Evolutionary conservation across 257 asterid genomes (phyloP), one percentile per base, ranked within the genome.

Genomic region (Leonotis leonurus): DNA sequence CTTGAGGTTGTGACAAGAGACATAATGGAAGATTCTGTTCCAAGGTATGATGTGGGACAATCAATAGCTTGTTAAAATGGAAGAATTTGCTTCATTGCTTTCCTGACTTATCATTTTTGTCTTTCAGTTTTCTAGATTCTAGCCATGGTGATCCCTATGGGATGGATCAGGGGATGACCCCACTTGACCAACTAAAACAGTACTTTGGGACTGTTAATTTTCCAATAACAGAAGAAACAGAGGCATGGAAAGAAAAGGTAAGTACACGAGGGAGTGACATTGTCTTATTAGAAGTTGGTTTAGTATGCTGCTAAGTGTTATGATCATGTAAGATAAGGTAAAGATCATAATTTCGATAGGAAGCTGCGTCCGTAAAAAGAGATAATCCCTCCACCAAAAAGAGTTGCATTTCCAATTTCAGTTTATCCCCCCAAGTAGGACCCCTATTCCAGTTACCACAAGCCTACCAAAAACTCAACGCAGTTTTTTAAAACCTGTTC

Each of bases 171-270:
- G 89, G 83, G 22, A 84, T 92, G 97, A 78, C 78, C 41, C 85
- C 94, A 17, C 87, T 87, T 39, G 88, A 82, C 68, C 75, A 77
- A 75, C 91, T 86, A 37, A 44, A 60, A 50, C 81, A 77, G 73
- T 76, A 75, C 80, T 92, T 89, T 73, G 84, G 85, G 53, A 65
- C 46, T 16, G 87, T 92, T 55, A 71, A 73, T 60, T 92, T 92
- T 80, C 99, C 99, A n/a, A 78, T 89, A 37, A 85, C 83, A 8
- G 88, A 85, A 73, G 95, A 81, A 65, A 82, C 83, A 14, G 96
- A 83, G 50, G 94, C 97, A 53, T 92, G 99, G 99, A 83, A 79
- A 77, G 97, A 92, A 78, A 92, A 86, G 83, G 97, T 86, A 71
- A 78, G 83, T 68, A 17, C 29, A 8, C 17, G 51, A 61, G n/a